These are phyloP conservation scores for Seiridium unicorne DNA, from an alignment of 2,329 filamentous ascomycete genomes.

Conservation along the genomic window DNA sequence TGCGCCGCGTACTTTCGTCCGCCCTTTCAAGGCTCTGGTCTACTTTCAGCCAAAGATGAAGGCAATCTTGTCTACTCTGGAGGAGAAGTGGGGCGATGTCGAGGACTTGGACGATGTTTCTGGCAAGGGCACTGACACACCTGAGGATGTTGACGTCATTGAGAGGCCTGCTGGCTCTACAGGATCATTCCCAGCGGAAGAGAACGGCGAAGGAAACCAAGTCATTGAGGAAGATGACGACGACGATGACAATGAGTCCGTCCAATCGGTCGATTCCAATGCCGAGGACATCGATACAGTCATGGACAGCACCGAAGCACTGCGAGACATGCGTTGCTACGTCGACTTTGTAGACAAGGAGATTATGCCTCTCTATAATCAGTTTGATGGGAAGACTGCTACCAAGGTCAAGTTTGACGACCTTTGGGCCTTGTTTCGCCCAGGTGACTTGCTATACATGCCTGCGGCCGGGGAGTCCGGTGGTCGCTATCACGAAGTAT, in stretches of 20 bases:
- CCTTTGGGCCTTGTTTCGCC: conserved; percentile 39
- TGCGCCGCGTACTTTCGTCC: conserved; percentile 36
- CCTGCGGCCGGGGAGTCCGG: conserved; percentile 29
- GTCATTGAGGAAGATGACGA: conserved; percentile 12
- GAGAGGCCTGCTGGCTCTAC: conserved; percentile 11
- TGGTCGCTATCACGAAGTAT: conserved; percentile 37
- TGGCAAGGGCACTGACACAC: conserved; percentile 20
- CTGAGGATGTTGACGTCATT: conserved; percentile 26
- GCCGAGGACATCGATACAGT: conserved; percentile 32
- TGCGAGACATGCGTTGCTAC: conserved; percentile 40
- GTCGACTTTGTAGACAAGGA: conserved; percentile 42
- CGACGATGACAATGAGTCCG: conserved; percentile 28
- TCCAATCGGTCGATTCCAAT: conserved; percentile 34
- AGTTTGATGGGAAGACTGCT: conserved; percentile 18
- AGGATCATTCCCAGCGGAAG: background rate
- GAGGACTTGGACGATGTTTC: conserved; percentile 30
- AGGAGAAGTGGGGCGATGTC: conserved; percentile 39
- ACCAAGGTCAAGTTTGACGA: conserved; percentile 34
- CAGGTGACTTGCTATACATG: conserved; percentile 39
- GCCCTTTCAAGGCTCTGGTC: conserved; percentile 38
- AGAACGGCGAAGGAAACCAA: background rate
- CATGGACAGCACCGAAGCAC: conserved; percentile 37
- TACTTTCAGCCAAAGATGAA: conserved; percentile 41
- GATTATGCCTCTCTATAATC: conserved; percentile 33
- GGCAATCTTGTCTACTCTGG: conserved; percentile 33